Conservation (phyloP, 2,329 filamentous ascomycete species). For the Thermothelomyces thermophilus region DNA sequence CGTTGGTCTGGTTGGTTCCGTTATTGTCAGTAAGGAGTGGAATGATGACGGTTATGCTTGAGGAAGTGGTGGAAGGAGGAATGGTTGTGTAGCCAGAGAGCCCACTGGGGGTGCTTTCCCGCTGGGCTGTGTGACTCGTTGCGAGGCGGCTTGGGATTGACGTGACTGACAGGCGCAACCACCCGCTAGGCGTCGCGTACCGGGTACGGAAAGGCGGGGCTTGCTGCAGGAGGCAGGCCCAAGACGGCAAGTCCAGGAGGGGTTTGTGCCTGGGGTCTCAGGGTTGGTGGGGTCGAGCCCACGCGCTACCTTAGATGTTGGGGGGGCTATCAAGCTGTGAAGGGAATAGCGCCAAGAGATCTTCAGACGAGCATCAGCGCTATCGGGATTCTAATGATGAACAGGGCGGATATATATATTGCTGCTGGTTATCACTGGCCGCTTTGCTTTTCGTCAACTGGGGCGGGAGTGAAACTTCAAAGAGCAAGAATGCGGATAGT, state of each 20-base stretch:
- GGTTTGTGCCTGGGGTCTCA: conserved; percentile 15
- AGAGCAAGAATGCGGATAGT: neutral
- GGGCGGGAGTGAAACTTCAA: neutral
- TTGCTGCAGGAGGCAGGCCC: conserved; percentile 11
- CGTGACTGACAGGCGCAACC: conserved; percentile 6
- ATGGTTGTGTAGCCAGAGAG: conserved; percentile 2
- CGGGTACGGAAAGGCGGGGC: conserved; percentile 16
- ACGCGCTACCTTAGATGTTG: conserved; percentile 5
- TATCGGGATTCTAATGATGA: conserved; percentile 8
- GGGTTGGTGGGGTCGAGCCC: conserved; percentile 8
- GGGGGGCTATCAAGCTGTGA: conserved; percentile 15
- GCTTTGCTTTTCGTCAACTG: no score
- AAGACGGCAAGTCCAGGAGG: conserved; percentile 8
- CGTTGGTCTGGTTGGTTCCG: neutral
- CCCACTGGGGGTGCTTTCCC: neutral
- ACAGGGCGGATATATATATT: conserved; percentile 11
- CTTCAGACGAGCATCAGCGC: conserved; percentile 13
- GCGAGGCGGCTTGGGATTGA: neutral
- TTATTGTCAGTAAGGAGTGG: conserved; percentile 7
- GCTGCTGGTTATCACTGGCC: no score
- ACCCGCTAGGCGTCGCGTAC: conserved; percentile 9
- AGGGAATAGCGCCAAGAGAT: conserved; percentile 14
- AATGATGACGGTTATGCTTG: conserved; percentile 1
- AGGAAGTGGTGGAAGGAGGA: neutral
- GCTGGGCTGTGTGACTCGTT: conserved; percentile 18